phyloP scores from a whole-genome alignment of 768 basidiomycete genomes.

The Cubamyces sp. region DNA sequence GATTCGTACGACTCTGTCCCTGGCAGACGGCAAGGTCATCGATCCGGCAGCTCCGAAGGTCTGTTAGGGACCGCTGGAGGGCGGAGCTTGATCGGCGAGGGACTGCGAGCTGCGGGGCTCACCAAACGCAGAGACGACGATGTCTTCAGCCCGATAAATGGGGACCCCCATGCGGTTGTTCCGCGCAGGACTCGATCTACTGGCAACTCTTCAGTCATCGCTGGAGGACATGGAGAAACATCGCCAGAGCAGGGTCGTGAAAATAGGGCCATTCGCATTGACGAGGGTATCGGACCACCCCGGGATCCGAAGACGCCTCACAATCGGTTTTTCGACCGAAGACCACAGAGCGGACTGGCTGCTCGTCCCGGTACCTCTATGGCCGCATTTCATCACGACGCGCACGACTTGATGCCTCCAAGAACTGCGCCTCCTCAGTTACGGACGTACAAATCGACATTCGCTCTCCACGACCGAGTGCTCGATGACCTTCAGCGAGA shows the following conservation, averaged over 20 bases:
- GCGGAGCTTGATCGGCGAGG: conserved; percentile 67
- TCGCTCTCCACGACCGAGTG: conserved; percentile 32
- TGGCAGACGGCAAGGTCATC: conserved; percentile 58
- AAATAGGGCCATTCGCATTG: conserved; percentile 15
- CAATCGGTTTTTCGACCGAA: conserved; percentile 20
- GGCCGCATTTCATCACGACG: conserved; percentile 36
- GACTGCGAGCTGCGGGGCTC: conserved; percentile 72
- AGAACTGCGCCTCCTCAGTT: conserved; percentile 44
- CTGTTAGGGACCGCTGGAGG: conserved; percentile 46
- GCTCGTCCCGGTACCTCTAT: conserved; percentile 40
- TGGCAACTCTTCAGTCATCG: conserved; percentile 27
- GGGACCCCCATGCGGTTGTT: conserved; percentile 2
- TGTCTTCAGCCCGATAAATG: conserved; percentile 36
- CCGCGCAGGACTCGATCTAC: conserved; percentile 31
- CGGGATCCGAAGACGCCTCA: conserved; percentile 15
- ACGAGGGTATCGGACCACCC: conserved; percentile 23
- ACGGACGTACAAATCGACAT: conserved; percentile 48
- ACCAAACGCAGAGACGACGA: conserved; percentile 45
- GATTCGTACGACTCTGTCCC: conserved; percentile 28
- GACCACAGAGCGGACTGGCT: conserved; percentile 13
- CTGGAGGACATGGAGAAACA: conserved; percentile 15
- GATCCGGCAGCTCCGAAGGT: conserved; percentile 76
- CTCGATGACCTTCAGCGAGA: conserved; percentile 12
- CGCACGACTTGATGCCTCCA: conserved; percentile 35
- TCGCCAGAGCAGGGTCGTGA: conserved; percentile 19